Percentiles rank a stretch among this genome's conserved stretches.
Evolutionary conservation across 2,329 filamentous ascomycete species (phyloP).

Genomic region (Microsporum canis): DNA sequence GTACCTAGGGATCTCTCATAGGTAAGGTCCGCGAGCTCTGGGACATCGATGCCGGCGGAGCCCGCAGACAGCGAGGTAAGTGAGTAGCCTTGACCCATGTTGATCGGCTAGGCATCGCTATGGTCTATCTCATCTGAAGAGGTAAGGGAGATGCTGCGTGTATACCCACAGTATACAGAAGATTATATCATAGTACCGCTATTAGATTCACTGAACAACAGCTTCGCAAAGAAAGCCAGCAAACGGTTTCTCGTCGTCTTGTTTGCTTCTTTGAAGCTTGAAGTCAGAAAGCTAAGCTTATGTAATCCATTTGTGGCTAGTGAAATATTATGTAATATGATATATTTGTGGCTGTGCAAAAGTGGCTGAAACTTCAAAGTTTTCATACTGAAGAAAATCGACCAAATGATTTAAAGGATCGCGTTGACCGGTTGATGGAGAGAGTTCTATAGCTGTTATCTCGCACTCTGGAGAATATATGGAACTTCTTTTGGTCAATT

Average conservation of each 20-base stretch:
- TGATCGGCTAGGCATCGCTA: conserved; percentile 17
- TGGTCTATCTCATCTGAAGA: background rate
- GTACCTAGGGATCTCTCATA: conserved; percentile 90
- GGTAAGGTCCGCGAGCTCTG: conserved; percentile 77
- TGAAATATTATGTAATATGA: background rate
- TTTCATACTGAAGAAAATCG: background rate
- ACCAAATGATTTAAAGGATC: background rate
- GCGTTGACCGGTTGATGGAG: too few relatives aligned
- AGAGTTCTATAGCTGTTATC: too few relatives aligned
- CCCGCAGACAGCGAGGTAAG: conserved; percentile 83
- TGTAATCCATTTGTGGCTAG: background rate
- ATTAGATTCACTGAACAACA: background rate
- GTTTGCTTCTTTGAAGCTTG: background rate
- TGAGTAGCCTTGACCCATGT: conserved; percentile 95
- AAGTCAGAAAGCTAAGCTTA: background rate
- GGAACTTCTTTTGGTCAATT: background rate
- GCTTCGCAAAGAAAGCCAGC: background rate
- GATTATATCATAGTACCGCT: background rate
- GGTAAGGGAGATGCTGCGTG: background rate
- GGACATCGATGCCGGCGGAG: conserved; percentile 83
- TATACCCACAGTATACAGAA: background rate
- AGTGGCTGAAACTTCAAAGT: background rate
- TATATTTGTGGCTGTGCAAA: background rate
- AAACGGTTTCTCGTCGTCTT: background rate
- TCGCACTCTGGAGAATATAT: too few relatives aligned